These are phyloP conservation scores for Chlorella sp. DNA, from an alignment of 139 green algal genomes.

Conservation along the genomic window DNA sequence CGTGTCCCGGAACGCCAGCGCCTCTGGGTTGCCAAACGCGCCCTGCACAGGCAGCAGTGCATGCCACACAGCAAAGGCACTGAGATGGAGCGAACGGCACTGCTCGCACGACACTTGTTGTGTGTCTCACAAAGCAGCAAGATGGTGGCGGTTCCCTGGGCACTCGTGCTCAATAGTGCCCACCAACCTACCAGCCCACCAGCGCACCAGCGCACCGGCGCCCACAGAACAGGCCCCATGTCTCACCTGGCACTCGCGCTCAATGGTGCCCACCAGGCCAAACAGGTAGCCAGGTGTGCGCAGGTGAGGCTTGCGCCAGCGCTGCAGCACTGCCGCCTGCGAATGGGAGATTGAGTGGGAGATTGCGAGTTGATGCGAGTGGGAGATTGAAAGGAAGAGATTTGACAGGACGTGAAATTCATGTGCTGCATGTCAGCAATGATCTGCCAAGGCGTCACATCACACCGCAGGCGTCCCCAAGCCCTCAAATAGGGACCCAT, in stretches of 20 bases:
- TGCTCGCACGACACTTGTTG: not conserved
- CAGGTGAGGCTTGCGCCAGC: slow-evolving; percentile 36
- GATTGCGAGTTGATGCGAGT: too few species aligned
- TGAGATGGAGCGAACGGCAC: not conserved
- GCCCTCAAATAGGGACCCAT: too few species aligned
- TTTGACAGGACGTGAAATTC: too few species aligned
- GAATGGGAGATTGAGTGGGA: too few species aligned
- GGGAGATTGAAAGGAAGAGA: too few species aligned
- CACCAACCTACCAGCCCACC: slow-evolving; percentile 14
- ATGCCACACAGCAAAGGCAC: not conserved
- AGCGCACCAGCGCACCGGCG: not conserved
- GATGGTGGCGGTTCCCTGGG: not conserved
- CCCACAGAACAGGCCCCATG: slow-evolving; percentile 3
- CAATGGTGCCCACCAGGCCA: slow-evolving; percentile 24
- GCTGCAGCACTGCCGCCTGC: too few species aligned
- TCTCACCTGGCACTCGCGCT: slow-evolving; percentile 10
- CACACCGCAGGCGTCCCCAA: too few species aligned
- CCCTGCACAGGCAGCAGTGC: slow-evolving; percentile 3
- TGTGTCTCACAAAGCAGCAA: too few species aligned
- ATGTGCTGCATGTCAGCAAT: not conserved
- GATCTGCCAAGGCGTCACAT: too few species aligned
- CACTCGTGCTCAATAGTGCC: slow-evolving; percentile 14
- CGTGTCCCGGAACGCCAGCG: slow-evolving; percentile 17
- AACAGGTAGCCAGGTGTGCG: slow-evolving; percentile 41
- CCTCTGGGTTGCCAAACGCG: slow-evolving; percentile 24